Percentiles rank a stretch among this genome's conserved stretches.
Evolutionary conservation across 495 filamentous ascomycete genomes (phyloP).

Genomic region (Podospora anserina): DNA sequence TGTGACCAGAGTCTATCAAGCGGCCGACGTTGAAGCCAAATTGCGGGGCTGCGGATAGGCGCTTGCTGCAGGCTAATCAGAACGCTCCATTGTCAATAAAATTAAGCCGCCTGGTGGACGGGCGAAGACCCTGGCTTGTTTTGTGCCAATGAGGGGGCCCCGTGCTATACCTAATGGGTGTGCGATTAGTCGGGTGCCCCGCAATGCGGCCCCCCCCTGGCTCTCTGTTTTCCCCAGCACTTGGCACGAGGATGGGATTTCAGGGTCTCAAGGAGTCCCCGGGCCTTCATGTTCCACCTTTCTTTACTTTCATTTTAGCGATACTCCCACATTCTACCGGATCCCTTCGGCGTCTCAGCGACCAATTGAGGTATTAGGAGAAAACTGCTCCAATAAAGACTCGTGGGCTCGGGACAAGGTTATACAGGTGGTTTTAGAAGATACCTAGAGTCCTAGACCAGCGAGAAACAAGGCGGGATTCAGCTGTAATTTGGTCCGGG

Average conservation of each 20-base stretch:
- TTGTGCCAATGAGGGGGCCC: not conserved
- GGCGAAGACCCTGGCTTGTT: not conserved
- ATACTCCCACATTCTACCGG: not conserved
- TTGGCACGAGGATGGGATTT: not conserved
- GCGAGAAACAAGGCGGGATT: no score
- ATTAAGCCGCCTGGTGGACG: not conserved
- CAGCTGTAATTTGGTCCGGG: no score
- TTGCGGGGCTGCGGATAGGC: not conserved
- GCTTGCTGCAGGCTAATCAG: not conserved
- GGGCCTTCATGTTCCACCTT: not conserved
- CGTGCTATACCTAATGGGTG: not conserved
- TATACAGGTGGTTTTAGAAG: no score
- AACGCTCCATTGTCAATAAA: not conserved
- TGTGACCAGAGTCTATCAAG: not conserved
- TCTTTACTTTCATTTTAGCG: not conserved
- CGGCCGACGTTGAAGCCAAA: not conserved
- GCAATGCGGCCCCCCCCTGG: not conserved
- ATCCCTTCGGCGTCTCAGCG: not conserved
- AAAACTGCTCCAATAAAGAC: no score
- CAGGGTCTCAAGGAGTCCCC: not conserved
- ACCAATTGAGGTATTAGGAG: no score
- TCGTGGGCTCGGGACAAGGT: no score
- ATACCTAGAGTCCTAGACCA: no score
- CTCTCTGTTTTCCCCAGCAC: not conserved
- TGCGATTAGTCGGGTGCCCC: not conserved